phyloP scores from a whole-genome alignment of 441 rosid species.

The Daphne laureola region DNA sequence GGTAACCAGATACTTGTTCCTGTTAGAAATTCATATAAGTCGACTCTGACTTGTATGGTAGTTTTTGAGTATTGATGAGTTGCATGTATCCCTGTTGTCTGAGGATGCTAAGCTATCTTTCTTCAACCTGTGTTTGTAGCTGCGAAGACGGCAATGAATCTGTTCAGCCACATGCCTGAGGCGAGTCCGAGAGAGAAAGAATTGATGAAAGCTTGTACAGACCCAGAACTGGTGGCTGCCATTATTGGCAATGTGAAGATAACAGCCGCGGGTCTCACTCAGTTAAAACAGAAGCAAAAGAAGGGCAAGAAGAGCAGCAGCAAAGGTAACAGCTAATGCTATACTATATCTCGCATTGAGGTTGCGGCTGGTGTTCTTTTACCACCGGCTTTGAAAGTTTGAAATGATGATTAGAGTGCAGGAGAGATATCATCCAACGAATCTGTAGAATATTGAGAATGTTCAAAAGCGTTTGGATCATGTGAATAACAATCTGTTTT shows the following conservation, averaged over 20 bases:
- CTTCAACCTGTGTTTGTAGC: slow-evolving; percentile 28
- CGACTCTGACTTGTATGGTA: not conserved
- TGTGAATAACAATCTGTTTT: no score
- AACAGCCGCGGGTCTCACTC: slow-evolving; percentile 84
- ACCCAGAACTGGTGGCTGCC: slow-evolving; percentile 87
- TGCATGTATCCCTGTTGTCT: no score
- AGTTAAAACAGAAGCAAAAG: slow-evolving; percentile 94
- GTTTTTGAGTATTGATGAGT: not conserved
- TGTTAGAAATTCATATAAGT: no score
- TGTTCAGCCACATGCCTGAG: slow-evolving; percentile 80
- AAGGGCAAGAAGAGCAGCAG: slow-evolving; percentile 63
- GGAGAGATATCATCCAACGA: no score
- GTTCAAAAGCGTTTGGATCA: no score
- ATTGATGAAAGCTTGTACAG: slow-evolving; percentile 92
- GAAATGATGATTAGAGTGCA: no score
- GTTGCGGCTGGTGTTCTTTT: no score
- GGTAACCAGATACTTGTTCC: slow-evolving; percentile 28
- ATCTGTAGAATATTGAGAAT: no score
- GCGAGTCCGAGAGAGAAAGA: slow-evolving; percentile 83
- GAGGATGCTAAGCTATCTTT: not conserved
- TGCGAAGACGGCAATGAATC: slow-evolving; percentile 86
- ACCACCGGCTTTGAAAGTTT: no score
- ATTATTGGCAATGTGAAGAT: slow-evolving; percentile 88
- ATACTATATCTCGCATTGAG: no score
- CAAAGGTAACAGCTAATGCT: slow-evolving; percentile 27